phyloP scores from a whole-genome alignment of 495 filamentous ascomycete genomes.

The Xylaria sp. region DNA sequence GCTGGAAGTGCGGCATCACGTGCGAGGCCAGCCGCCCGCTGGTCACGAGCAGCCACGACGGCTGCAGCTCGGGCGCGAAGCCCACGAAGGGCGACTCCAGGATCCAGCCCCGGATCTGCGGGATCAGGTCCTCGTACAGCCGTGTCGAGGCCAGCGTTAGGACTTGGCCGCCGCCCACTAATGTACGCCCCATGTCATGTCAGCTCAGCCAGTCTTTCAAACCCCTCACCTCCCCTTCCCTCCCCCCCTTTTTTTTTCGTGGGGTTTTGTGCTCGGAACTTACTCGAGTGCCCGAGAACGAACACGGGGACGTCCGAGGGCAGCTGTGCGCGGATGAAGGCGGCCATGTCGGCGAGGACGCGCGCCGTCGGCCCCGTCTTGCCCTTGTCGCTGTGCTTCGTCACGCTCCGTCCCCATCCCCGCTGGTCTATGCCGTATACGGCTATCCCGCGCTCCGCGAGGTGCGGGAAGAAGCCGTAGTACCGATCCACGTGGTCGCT shows the following conservation, averaged over 20 bases:
- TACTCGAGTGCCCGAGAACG: constrained; percentile 80
- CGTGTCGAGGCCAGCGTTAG: constrained; percentile 56
- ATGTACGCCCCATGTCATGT: no score
- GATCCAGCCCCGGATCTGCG: constrained; percentile 68
- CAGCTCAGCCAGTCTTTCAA: constrained; percentile 42
- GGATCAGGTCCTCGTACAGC: constrained; percentile 50
- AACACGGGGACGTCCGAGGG: constrained; percentile 67
- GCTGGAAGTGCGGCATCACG: constrained; percentile 66
- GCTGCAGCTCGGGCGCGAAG: constrained; percentile 67
- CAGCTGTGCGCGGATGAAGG: constrained; percentile 63
- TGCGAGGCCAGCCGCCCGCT: constrained; percentile 69
- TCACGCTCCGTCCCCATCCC: constrained; percentile 64
- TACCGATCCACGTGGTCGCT: constrained; percentile 84
- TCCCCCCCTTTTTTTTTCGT: no score
- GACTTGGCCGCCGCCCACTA: constrained; percentile 74
- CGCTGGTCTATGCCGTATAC: constrained; percentile 82
- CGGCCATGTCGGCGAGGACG: constrained; percentile 78
- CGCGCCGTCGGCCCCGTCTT: constrained; percentile 71
- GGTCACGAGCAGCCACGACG: constrained; percentile 61
- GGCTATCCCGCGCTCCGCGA: constrained; percentile 75
- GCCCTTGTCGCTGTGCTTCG: constrained; percentile 61
- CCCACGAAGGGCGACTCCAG: constrained; percentile 73
- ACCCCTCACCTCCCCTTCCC: no score
- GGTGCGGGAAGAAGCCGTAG: constrained; percentile 67
- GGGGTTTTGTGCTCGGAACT: not conserved